These are phyloP conservation scores for Alternaria hordeiaustralica DNA, from an alignment of 2,329 filamentous ascomycete genomes.

Conservation along the genomic window DNA sequence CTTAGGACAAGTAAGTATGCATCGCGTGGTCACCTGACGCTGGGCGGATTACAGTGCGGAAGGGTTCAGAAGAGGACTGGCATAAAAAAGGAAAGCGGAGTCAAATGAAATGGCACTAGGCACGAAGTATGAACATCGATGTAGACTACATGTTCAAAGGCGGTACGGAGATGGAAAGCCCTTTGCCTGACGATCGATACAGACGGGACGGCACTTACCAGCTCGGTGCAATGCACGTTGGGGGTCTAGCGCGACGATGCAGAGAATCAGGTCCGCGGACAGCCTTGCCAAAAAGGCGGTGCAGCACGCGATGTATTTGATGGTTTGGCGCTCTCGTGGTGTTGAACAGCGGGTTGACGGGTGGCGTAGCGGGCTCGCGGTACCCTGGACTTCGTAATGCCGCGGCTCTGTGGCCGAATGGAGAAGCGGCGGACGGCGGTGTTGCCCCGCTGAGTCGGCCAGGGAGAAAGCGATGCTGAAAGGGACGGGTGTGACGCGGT, in stretches of 20 bases:
- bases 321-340: slow-evolving; percentile 16
- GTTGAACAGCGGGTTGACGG: slow-evolving; percentile 23
- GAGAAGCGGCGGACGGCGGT: not conserved
- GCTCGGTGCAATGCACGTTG: slow-evolving; percentile 19
- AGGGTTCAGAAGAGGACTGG: not conserved
- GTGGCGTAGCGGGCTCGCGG: not conserved
- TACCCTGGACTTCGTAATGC: not conserved
- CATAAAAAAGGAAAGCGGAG: not conserved
- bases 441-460: slow-evolving; percentile 2
- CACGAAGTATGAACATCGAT: not conserved
- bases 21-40: not conserved
- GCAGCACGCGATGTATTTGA: slow-evolving; percentile 7
- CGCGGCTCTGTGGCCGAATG: slow-evolving; percentile 3
- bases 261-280: slow-evolving; percentile 5
- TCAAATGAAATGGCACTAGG: not conserved
- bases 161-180: slow-evolving; percentile 6
- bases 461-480: not conserved
- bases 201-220: slow-evolving; percentile 26
- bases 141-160: slow-evolving; percentile 1
- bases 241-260: slow-evolving; percentile 25
- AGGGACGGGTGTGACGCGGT: not conserved
- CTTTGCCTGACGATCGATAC: not conserved
- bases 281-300: slow-evolving; percentile 2
- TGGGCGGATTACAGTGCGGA: not conserved
- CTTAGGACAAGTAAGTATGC: slow-evolving; percentile 12